A percentile compares a stretch with the other conserved stretches of the same genome.
phyloP scores from a whole-genome alignment of 345 rosid genomes.

The Erodium maritimum region DNA sequence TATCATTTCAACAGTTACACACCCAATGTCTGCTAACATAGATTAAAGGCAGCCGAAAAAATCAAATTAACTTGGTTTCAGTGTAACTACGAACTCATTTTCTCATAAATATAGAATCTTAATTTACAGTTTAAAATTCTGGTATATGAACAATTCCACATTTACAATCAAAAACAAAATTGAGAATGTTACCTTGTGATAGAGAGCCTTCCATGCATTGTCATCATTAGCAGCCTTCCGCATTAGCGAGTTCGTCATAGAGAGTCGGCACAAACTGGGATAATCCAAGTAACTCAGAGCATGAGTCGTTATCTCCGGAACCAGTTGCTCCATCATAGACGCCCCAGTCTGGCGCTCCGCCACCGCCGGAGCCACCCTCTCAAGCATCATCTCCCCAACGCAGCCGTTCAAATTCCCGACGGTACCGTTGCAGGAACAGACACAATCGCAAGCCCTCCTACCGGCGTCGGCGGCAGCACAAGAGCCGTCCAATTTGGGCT shows the following conservation, averaged over 20 bases:
- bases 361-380: slow-evolving; percentile 18
- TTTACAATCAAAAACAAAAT: neutral
- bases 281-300: slow-evolving; percentile 96
- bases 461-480: no score
- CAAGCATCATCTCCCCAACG: slow-evolving; percentile 15
- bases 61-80: no score
- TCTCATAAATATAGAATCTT: neutral
- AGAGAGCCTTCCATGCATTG: slow-evolving; percentile 95
- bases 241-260: slow-evolving; percentile 98
- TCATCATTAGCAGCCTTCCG: slow-evolving; percentile 98
- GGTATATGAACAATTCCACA: neutral
- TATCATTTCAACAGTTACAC: neutral
- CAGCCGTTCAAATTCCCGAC: slow-evolving; percentile 7
- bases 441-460: no score
- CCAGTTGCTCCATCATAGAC: slow-evolving; percentile 99
- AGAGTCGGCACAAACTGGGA: slow-evolving; percentile 82
- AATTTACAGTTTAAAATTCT: neutral
- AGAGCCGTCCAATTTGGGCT: no score
- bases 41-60: no score
- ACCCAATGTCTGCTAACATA: neutral
- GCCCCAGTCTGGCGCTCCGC: slow-evolving; percentile 46
- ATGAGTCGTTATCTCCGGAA: slow-evolving; percentile 96
- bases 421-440: neutral
- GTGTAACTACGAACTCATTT: neutral
- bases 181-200: slow-evolving; percentile 56